Base-by-base conservation (phyloP, 805 yeast species). In the Starmerella riodocensis region DNA sequence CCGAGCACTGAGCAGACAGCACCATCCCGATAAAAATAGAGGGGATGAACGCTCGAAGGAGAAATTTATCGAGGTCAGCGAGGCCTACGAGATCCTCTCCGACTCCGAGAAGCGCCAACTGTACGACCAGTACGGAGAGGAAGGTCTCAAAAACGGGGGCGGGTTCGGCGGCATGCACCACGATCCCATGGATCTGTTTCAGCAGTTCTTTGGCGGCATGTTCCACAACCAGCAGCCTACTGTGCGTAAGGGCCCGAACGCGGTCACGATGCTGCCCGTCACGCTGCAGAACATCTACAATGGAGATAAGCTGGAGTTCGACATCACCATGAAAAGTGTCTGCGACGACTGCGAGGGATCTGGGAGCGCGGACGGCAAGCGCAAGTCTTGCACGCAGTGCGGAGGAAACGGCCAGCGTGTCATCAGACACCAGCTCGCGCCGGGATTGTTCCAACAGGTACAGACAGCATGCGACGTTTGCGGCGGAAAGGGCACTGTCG, bases 11-110 rank as follows among this genome's bases (percentile, higher is more conserved):
- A 76, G 86, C 49, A 78, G 83, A 57, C 81, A 81, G 55, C 84
- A 72, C 60, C 98, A 88, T 55, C 98, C 98, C 2, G 98, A 88
- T 60, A 88, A 88, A 63, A 91, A 88, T 40, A 53, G 57, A 2
- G 79, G 78, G 6, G 73, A 78, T 51, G 78, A 71, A 22, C 26
- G 29, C 6, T 94, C 96, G 1, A 85, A 82, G 48, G 77, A 79
- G 36, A 77, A 73, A 60, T 91, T 86, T 57, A 77, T 91, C 36
- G 93, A 85, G 59, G 71, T 91, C 22, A 94, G 94, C 13, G 93
- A 80, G 54, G 97, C 97, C 0, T 88, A 88, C 58, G 95, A 85
- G 40, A 80, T 84, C 11, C 67, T 85, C 45, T 70, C 74, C 48
- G 83, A 84, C 55, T 56, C 69, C 4, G 82, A 80, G 41, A 80